phyloP scores from a whole-genome alignment of 129 eudicot species.

The Ambrosia trifida region DNA sequence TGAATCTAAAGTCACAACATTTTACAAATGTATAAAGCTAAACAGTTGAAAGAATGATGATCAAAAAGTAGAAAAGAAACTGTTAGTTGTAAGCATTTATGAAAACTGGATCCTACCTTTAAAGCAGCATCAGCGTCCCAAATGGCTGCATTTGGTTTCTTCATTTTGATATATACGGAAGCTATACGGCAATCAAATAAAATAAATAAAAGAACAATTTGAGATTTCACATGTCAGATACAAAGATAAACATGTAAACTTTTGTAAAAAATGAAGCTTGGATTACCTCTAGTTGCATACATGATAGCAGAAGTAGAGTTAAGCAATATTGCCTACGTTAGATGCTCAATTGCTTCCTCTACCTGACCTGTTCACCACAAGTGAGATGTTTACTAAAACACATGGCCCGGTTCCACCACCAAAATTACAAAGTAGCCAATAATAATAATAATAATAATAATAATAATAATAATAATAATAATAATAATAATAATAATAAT shows the following conservation, averaged over 20 bases:
- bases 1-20: conserved; percentile 3
- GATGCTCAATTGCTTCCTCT: conserved; percentile 89
- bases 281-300: conserved; percentile 90
- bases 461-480: background rate
- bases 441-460: background rate
- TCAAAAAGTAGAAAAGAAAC: background rate
- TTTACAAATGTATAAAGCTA: background rate
- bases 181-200: conserved; percentile 42
- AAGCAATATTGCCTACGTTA: conserved; percentile 78
- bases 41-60: background rate
- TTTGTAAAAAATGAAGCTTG: conserved; percentile 2
- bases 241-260: background rate
- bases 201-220: background rate
- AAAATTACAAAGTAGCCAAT: background rate
- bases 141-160: conserved; percentile 98
- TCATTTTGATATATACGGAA: conserved; percentile 85
- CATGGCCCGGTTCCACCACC: background rate
- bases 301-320: conserved; percentile 93
- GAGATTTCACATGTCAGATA: background rate
- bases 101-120: conserved; percentile 49
- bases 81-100: background rate
- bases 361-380: conserved; percentile 52
- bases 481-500: background rate
- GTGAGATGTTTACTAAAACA: background rate
- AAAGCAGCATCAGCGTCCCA: conserved; percentile 97